These are phyloP conservation scores for Hirsutella thompsonii DNA, from an alignment of 2,329 filamentous ascomycete species.

Conservation along the genomic window DNA sequence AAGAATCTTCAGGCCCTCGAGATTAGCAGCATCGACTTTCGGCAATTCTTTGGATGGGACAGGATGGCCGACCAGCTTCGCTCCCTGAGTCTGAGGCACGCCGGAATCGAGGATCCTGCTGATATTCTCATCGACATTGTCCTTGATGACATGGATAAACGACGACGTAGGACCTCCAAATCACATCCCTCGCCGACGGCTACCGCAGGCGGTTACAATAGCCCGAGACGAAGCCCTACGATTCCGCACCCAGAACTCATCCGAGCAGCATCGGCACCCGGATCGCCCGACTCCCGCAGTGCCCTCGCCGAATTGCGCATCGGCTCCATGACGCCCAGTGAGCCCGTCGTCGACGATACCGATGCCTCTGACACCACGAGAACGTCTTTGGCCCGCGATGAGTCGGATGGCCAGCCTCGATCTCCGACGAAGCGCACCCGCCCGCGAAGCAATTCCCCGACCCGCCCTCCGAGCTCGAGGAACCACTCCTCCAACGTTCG, in stretches of 20 bases:
- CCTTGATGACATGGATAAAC: slow-evolving; percentile 89
- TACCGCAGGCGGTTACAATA: slow-evolving; percentile 47
- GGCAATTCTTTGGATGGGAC: slow-evolving; percentile 97
- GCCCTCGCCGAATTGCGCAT: slow-evolving; percentile 38
- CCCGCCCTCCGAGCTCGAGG: slow-evolving; percentile 62
- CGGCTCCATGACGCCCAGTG: slow-evolving; percentile 45
- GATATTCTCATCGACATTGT: slow-evolving; percentile 90
- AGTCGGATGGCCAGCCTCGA: slow-evolving; percentile 30
- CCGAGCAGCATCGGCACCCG: slow-evolving; percentile 56
- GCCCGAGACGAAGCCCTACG: slow-evolving; percentile 49
- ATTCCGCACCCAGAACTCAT: slow-evolving; percentile 53
- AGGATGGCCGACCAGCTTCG: slow-evolving; percentile 81
- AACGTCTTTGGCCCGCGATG: slow-evolving; percentile 31
- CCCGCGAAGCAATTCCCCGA: slow-evolving; percentile 70
- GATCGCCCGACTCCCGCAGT: slow-evolving; percentile 39
- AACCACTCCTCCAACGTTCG: slow-evolving; percentile 56
- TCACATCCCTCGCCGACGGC: slow-evolving; percentile 66
- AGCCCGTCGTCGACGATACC: slow-evolving; percentile 32
- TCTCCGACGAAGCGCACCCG: slow-evolving; percentile 32
- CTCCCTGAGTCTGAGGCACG: slow-evolving; percentile 78
- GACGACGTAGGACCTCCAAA: slow-evolving; percentile 78
- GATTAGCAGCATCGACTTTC: slow-evolving; percentile 89
- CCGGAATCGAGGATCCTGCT: slow-evolving; percentile 75
- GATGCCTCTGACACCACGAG: slow-evolving; percentile 17
- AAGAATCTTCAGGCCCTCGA: slow-evolving; percentile 93